Evolutionary conservation across 1,139 yeast species (phyloP), one percentile per base, ranked within the genome.

Genomic region (Nakaseomyces nivariensis): DNA sequence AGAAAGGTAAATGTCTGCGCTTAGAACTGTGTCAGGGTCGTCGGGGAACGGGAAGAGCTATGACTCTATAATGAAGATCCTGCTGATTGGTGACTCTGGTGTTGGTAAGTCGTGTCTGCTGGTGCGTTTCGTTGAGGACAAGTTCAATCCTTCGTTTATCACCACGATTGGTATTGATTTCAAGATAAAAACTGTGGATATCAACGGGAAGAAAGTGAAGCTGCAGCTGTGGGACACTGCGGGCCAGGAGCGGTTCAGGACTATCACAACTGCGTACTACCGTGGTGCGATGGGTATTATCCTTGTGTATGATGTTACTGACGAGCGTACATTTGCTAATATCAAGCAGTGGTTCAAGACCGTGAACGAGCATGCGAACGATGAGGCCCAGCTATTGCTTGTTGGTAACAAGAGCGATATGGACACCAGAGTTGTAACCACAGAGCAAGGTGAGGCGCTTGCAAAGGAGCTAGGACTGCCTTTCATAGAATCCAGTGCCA

Each of bases 161-260:
- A 89, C 98, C 53, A 92, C 98, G 48, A 92, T 92, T 64, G 98
- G 98, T 51, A 92, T 92, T 66, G 98, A 92, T 70, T 92, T 92
- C 77, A 92, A 94, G 73, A 90, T 94, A 68, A 85, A 97, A 70
- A 90, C 97, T 41, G 89, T 90, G 58, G 97, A 90, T 62, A 78
- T 92, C 60, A 92, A 90, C 58, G 96, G 96, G 52, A 86, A 87
- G 70, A 83, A 85, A 60, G 86, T 94, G 70, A 92, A 92, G 72
- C 78, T 92, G 64, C 98, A 92, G 70, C 89, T 92, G 43, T 92
- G 98, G 98, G 98, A 92, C 69, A 92, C 98, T 38, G 98, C 98
- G 5, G 98, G 98, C 29, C 98, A 92, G 72, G 98, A 92, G 70
- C 78, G 98, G 62, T 92, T 92, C 76, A 82, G 97, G 74, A 92